Percentiles rank a stretch among this genome's conserved stretches.
Conservation (phyloP, 2,329 filamentous ascomycete genomes). For the Pyricularia sp. region DNA sequence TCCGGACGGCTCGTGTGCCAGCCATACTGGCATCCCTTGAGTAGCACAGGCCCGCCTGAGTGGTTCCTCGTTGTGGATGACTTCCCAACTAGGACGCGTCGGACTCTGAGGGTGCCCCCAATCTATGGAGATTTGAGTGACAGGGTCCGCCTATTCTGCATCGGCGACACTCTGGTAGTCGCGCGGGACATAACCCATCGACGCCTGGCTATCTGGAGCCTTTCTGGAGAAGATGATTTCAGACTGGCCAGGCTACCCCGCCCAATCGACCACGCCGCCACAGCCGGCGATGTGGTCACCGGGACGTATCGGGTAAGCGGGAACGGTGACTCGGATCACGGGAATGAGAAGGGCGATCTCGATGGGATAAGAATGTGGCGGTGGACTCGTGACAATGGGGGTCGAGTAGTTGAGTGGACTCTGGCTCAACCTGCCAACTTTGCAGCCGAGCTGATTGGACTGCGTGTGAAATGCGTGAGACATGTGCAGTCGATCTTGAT, state of each 20-base stretch:
- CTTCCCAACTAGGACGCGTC: background rate
- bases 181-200: background rate
- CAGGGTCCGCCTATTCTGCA: background rate
- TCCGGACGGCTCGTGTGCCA: background rate
- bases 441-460: background rate
- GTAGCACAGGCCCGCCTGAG: background rate
- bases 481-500: background rate
- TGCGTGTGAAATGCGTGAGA: background rate
- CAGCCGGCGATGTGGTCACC: background rate
- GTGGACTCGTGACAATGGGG: background rate
- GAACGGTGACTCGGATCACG: background rate
- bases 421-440: background rate
- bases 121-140: background rate
- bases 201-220: background rate
- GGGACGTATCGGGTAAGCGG: background rate
- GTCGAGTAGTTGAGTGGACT: background rate
- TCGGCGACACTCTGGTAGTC: background rate
- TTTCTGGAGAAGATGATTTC: background rate
- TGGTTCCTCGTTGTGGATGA: background rate
- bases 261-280: background rate
- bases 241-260: background rate
- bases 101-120: background rate
- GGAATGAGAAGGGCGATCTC: background rate
- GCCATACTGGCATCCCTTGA: background rate
- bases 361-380: background rate